These are phyloP conservation scores for Scheffersomyces segobiensis DNA, from an alignment of 1,139 yeast genomes.

Conservation along the genomic window DNA sequence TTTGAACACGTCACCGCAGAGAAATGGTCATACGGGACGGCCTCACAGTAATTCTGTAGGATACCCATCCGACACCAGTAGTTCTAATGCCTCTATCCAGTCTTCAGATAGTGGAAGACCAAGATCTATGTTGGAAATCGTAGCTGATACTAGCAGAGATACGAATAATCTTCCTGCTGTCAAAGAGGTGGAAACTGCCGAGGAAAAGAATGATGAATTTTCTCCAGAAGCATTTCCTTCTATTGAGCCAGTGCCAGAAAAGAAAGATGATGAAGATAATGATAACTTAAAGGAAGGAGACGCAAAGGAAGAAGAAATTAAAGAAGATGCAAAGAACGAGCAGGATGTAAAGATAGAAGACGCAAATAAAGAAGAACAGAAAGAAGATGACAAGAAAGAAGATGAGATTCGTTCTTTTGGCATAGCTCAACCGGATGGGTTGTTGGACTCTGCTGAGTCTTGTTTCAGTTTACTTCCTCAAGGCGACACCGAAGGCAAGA, in stretches of 20 bases:
- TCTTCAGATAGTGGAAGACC: slow-evolving; percentile 2
- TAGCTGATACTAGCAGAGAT: slow-evolving; percentile 4
- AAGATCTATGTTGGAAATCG: slow-evolving; percentile 16
- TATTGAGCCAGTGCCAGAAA: neutral
- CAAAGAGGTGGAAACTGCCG: slow-evolving; percentile 15
- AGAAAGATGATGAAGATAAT: slow-evolving; percentile 9
- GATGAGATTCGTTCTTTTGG: neutral
- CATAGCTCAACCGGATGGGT: neutral
- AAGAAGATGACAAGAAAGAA: neutral
- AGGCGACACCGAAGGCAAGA: neutral
- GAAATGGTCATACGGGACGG: neutral
- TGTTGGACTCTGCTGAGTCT: neutral
- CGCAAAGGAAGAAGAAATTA: slow-evolving; percentile 16
- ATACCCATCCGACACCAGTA: neutral
- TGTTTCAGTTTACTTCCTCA: neutral
- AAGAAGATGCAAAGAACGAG: slow-evolving; percentile 4
- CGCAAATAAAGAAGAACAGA: neutral
- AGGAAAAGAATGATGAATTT: slow-evolving; percentile 1
- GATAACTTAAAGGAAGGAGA: slow-evolving; percentile 25
- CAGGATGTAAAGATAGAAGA: neutral
- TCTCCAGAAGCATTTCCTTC: neutral
- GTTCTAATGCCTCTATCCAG: slow-evolving; percentile 1
- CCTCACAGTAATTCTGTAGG: neutral
- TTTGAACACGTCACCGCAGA: neutral
- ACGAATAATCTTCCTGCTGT: slow-evolving; percentile 20